These are phyloP conservation scores for Karstenula rhodostoma DNA, from an alignment of 2,329 filamentous ascomycete genomes.

Conservation along the genomic window DNA sequence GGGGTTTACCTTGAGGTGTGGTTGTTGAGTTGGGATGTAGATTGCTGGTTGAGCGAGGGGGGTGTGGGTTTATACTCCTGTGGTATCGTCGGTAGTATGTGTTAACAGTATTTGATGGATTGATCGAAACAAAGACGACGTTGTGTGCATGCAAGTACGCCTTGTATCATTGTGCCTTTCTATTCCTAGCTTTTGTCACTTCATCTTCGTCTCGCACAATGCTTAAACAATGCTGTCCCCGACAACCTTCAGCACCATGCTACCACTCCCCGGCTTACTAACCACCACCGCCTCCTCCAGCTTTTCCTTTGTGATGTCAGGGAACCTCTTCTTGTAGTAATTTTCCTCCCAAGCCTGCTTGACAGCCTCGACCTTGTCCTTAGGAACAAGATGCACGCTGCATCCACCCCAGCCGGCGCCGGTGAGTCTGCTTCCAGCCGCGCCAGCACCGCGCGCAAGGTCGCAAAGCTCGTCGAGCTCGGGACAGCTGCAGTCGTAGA, in stretches of 20 bases:
- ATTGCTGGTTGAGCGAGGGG: too few relatives aligned
- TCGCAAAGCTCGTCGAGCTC: conserved; percentile 90
- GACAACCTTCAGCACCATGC: conserved; percentile 48
- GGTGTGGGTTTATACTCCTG: background rate
- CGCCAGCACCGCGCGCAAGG: conserved; percentile 79
- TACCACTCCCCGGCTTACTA: conserved; percentile 82
- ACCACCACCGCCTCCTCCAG: conserved; percentile 83
- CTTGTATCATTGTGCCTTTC: background rate
- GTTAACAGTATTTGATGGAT: background rate
- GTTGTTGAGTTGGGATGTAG: too few relatives aligned
- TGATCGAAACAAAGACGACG: background rate
- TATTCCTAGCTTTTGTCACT: background rate
- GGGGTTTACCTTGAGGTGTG: too few relatives aligned
- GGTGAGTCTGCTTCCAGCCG: conserved; percentile 85
- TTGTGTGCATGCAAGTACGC: background rate
- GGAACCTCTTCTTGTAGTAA: conserved; percentile 80
- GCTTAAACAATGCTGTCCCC: conserved; percentile 40
- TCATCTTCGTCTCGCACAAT: background rate
- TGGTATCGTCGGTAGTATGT: too few relatives aligned
- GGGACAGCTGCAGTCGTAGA: conserved; percentile 90
- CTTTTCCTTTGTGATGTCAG: conserved; percentile 74
- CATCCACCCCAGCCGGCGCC: conserved; percentile 98
- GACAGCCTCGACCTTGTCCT: conserved; percentile 79
- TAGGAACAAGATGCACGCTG: conserved; percentile 90
- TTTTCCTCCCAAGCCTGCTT: conserved; percentile 78